phyloP scores from a whole-genome alignment of 768 basidiomycete species.

The Strobilomyces echinocephalus region DNA sequence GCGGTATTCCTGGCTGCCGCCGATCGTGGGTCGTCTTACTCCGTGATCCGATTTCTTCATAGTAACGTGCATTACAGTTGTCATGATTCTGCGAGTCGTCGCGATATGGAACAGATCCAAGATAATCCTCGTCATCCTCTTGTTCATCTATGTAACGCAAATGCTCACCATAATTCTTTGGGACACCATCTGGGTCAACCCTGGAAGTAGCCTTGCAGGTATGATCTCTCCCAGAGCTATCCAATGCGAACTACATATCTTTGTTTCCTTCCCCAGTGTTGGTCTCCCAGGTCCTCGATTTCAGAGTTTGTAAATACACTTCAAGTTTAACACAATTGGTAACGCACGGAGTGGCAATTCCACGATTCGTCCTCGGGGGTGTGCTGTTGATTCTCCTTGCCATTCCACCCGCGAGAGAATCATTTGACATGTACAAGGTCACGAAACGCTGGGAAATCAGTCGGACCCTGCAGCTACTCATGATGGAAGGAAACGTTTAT shows the following conservation, averaged over 20 bases:
- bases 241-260: not conserved
- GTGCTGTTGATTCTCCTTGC: no score
- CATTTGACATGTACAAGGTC: no score
- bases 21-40: conserved; percentile 9
- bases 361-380: not conserved
- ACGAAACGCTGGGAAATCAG: no score
- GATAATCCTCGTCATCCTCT: no score
- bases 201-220: not conserved
- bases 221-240: no score
- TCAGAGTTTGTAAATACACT: not conserved
- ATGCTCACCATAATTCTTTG: not conserved
- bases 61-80: no score
- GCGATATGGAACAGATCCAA: no score
- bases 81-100: no score
- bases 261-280: not conserved
- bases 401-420: no score
- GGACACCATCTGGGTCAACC: not conserved
- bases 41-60: not conserved
- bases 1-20: conserved; percentile 10
- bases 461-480: no score
- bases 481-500: no score
- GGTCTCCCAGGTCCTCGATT: not conserved
- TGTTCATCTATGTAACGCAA: no score
- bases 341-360: not conserved
- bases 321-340: not conserved